Evolutionary conservation across 169 alveolate species (phyloP).

Genomic region (Eimeria sp.): DNA sequence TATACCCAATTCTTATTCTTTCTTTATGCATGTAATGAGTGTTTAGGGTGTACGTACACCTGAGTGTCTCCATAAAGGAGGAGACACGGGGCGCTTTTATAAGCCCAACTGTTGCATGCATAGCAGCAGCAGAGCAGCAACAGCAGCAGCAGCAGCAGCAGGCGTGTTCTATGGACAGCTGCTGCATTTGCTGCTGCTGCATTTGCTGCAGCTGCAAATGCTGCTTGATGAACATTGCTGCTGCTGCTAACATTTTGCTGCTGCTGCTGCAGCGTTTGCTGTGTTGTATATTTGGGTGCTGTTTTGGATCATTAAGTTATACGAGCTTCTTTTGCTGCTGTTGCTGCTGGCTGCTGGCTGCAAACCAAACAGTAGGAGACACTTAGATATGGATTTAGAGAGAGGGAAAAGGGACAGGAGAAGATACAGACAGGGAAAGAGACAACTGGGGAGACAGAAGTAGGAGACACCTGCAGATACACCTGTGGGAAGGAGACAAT

Average conservation of each 20-base stretch:
- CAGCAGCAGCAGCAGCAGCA: neutral
- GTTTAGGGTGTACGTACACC: no score
- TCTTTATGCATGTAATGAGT: no score
- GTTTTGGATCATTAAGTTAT: no score
- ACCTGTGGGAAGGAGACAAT: no score
- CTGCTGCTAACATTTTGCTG: neutral
- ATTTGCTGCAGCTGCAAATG: neutral
- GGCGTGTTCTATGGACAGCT: neutral
- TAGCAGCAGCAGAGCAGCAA: neutral
- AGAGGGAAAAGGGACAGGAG: neutral
- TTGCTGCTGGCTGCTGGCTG: no score
- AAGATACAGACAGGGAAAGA: neutral
- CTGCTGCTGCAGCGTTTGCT: neutral
- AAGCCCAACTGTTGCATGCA: neutral
- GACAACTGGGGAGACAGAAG: neutral
- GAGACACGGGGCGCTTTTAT: no score
- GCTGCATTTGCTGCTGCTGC: neutral
- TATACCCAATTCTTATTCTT: neutral
- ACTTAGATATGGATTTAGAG: neutral
- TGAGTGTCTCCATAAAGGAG: no score
- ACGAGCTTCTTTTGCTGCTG: no score
- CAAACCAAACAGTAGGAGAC: neutral
- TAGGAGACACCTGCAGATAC: neutral
- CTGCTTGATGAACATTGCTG: neutral
- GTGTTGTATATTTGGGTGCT: neutral